phyloP scores from a whole-genome alignment of 2,329 filamentous ascomycete species.

The Blastomyces emzantsi region DNA sequence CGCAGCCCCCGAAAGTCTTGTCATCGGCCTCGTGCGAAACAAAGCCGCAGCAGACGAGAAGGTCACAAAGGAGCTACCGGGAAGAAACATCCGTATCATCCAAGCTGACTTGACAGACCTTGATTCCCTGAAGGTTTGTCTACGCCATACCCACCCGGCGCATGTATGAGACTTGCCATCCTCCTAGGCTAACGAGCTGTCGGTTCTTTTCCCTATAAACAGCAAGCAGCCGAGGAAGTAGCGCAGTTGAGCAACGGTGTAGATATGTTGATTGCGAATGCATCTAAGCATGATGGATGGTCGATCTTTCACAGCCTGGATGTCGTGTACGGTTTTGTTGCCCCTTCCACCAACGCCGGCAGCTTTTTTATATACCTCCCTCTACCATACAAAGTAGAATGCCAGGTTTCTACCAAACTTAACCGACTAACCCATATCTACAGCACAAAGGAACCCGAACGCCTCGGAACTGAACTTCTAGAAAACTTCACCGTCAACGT shows the following conservation, averaged over 20 bases:
- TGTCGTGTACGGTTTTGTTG: conserved; percentile 29
- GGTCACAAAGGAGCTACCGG: conserved; percentile 30
- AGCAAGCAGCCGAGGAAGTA: conserved; percentile 18
- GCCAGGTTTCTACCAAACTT: too few relatives aligned
- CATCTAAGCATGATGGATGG: conserved; percentile 27
- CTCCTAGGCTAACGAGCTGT: too few relatives aligned
- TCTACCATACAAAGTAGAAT: not conserved
- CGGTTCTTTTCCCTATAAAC: too few relatives aligned
- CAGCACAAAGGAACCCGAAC: conserved; percentile 26
- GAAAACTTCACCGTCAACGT: conserved; percentile 42
- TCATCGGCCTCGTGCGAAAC: conserved; percentile 44
- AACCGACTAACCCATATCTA: too few relatives aligned
- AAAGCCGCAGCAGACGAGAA: conserved; percentile 39
- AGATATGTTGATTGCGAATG: conserved; percentile 49
- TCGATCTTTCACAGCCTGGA: conserved; percentile 29
- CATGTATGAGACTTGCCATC: too few relatives aligned
- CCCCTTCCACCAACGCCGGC: not conserved
- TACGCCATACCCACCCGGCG: not conserved
- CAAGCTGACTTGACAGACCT: conserved; percentile 39
- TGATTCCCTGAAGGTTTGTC: conserved; percentile 30
- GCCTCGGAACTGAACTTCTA: conserved; percentile 29
- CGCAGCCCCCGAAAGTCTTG: conserved; percentile 34
- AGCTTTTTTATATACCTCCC: not conserved
- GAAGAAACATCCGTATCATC: conserved; percentile 40
- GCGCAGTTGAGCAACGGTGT: conserved; percentile 32